Evolutionary conservation across 495 filamentous ascomycete genomes (phyloP).

Genomic region (Lineolata rhizophorae): DNA sequence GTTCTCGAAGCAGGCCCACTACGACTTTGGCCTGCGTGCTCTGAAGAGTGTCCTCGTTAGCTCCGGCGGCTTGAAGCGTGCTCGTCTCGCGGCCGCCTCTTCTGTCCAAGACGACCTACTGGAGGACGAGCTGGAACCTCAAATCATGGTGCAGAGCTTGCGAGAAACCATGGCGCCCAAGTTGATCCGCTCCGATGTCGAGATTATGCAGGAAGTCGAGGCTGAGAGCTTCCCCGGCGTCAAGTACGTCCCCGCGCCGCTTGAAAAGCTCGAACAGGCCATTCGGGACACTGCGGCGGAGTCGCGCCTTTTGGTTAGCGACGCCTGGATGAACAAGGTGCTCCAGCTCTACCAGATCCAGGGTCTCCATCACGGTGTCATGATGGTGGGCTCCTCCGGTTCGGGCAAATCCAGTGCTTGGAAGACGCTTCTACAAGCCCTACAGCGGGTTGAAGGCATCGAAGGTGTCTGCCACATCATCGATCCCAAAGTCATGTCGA

Average conservation of each 20-base stretch:
- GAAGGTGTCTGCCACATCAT: conserved; percentile 96
- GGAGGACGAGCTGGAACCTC: conserved; percentile 54
- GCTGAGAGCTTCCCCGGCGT: conserved; percentile 75
- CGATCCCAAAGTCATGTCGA: conserved; percentile 99
- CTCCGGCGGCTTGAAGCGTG: conserved; percentile 85
- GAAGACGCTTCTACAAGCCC: conserved; percentile 80
- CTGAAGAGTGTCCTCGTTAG: conserved; percentile 96
- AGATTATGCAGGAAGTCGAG: conserved; percentile 71
- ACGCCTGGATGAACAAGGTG: conserved; percentile 91
- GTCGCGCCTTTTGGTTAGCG: conserved; percentile 66
- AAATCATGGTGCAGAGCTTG: conserved; percentile 95
- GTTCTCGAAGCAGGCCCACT: conserved; percentile 91
- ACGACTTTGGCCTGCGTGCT: conserved; percentile 93
- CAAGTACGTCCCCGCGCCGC: conserved; percentile 72
- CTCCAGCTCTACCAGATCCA: conserved; percentile 96
- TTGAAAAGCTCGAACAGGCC: conserved; percentile 54
- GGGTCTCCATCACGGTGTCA: conserved; percentile 92
- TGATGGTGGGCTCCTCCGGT: conserved; percentile 97
- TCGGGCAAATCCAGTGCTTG: conserved; percentile 88
- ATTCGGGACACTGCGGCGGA: conserved; percentile 66
- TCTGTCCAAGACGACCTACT: no score
- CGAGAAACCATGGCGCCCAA: conserved; percentile 97
- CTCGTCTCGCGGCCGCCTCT: conserved; percentile 31
- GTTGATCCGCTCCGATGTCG: conserved; percentile 74
- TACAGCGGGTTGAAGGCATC: conserved; percentile 72